Base-by-base conservation (phyloP, 176 grass and related monocot genomes). In the Rhynchospora pubera region DNA sequence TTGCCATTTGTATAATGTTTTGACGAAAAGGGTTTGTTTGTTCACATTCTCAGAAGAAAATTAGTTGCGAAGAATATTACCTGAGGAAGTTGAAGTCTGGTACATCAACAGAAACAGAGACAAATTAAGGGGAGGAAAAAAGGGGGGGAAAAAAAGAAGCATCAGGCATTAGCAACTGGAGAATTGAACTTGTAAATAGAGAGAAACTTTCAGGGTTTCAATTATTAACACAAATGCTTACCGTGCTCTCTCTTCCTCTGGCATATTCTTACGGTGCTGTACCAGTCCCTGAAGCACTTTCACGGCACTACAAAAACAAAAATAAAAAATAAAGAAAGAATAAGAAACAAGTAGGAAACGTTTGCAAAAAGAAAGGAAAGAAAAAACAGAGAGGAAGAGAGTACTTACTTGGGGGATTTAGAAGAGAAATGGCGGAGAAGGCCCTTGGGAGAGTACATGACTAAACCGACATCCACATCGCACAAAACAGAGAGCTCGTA, bases 371-470 rank as follows among this genome's bases (percentile, higher is more conserved):
- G 15, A 57, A 5, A 16, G 15, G 52, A 57, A 16, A 0, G 14
- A 57, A 57, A n/a, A 57, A 6, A 57, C 15, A 57, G 24, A 4
- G 59, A 4, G 3, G n/a, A n/a, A 39, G 34, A 39, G 34, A 39
- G 1, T 1, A 39, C 1, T 63, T 64, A 89, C 89, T 85, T 91
- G 59, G 19, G 55, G 59, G 19, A 46, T 0, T 83, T 15, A 39
- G 80, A 86, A 15, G 87, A 85, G 87, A 91, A 94, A 68, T 94
- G 86, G 69, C n/a, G 87, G 82, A 91, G 89, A 8, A 48, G 44
- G 22, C 85, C 74, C 7, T 84, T 85, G 42, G 92, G 87, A 1
- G 92, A 91, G 89, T 91, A 94, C 87, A 91, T 85, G 68, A 94
- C 85, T 79, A 94, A 89, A 6, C 84, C 92, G 74, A 94, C 75